phyloP scores from a whole-genome alignment of 1,284 basidiomycete genomes.

The Cutaneotrichosporon dermatis region DNA sequence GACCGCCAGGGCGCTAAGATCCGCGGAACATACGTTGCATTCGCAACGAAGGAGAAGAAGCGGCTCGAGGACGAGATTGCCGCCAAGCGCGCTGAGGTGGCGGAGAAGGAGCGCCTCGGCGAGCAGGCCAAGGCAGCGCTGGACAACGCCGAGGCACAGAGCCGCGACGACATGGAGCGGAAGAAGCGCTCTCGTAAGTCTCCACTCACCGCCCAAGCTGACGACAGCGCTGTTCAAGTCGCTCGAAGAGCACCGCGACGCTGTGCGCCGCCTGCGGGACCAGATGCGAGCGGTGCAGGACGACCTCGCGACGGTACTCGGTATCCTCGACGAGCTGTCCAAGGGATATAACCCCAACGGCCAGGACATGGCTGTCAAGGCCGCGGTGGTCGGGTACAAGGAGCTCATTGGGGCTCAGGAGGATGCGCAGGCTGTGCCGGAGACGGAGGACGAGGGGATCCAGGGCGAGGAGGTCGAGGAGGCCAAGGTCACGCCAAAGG shows the following conservation, averaged over 20 bases:
- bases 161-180: constrained; percentile 57
- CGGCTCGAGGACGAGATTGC: constrained; percentile 63
- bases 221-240: constrained; percentile 69
- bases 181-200: constrained; percentile 79
- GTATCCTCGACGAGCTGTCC: constrained; percentile 76
- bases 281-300: constrained; percentile 54
- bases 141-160: constrained; percentile 32
- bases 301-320: constrained; percentile 27
- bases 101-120: constrained; percentile 59
- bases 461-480: constrained; percentile 32
- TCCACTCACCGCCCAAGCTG: not conserved
- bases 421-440: constrained; percentile 2
- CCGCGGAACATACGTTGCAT: constrained; percentile 77
- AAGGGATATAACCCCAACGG: constrained; percentile 96
- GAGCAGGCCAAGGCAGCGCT: constrained; percentile 36
- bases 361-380: constrained; percentile 92
- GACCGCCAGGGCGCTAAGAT: constrained; percentile 75
- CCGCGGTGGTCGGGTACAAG: constrained; percentile 91
- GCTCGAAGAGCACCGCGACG: constrained; percentile 66
- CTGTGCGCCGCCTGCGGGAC: constrained; percentile 68
- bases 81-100: constrained; percentile 57
- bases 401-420: constrained; percentile 58
- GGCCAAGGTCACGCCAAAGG: not conserved
- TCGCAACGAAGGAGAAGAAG: constrained; percentile 79
- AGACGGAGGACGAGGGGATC: constrained; percentile 34